A percentile compares a stretch with the other conserved stretches of the same genome.
These are phyloP conservation scores for Colletotrichum australisinense DNA, from an alignment of 2,329 filamentous ascomycete genomes.

Conservation along the genomic window DNA sequence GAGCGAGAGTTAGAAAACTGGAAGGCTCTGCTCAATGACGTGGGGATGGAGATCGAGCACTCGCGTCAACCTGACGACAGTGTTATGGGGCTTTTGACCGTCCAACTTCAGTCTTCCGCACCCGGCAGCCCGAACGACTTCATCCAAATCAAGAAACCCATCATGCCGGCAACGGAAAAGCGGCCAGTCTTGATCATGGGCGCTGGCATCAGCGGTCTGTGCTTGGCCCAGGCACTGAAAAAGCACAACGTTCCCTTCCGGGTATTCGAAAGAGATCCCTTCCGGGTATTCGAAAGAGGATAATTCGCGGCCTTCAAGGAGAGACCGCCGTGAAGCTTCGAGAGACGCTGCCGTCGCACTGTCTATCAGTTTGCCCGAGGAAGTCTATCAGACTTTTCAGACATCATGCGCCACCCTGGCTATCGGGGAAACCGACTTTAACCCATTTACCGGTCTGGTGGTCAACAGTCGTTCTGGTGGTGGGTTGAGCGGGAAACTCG, in stretches of 20 bases:
- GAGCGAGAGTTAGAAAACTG: conserved; percentile 58
- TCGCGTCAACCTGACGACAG: background rate
- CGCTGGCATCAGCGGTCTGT: conserved; percentile 49
- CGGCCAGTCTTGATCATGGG: conserved; percentile 48
- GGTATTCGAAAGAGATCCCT: conserved; percentile 62
- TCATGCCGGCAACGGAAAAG: background rate
- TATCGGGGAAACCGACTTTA: conserved; percentile 1
- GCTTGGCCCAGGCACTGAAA: conserved; percentile 48
- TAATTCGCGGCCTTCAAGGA: conserved; percentile 70
- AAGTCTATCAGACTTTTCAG: conserved; percentile 5
- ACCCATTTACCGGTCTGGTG: conserved; percentile 13
- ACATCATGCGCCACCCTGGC: conserved; percentile 9
- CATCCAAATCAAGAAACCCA: background rate
- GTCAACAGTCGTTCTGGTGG: conserved; percentile 47
- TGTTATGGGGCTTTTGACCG: conserved; percentile 5
- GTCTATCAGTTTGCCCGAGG: background rate
- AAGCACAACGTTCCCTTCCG: conserved; percentile 51
- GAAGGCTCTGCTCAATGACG: conserved; percentile 53
- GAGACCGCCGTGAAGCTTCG: conserved; percentile 68
- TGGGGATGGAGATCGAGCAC: conserved; percentile 3
- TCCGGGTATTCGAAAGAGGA: conserved; percentile 67
- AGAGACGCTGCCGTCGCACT: background rate
- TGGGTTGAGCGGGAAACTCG: conserved; percentile 67
- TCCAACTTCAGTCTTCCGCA: background rate
- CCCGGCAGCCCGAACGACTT: background rate